These are phyloP conservation scores for Solanum medicagineum DNA, from an alignment of 257 asterid genomes.

Conservation along the genomic window DNA sequence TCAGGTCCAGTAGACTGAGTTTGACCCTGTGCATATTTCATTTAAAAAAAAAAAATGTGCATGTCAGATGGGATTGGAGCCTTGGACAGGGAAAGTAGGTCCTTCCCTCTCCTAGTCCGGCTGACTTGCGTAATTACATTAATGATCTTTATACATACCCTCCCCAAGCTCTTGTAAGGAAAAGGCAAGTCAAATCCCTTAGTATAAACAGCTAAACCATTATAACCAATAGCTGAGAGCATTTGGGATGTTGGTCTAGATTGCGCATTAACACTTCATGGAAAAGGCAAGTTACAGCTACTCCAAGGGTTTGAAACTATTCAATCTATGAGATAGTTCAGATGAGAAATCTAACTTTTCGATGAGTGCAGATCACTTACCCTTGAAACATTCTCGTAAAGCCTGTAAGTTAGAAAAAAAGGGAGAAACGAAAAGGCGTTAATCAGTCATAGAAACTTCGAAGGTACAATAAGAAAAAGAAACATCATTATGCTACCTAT, in stretches of 20 bases:
- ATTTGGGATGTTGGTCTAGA: not conserved
- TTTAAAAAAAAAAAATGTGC: not conserved
- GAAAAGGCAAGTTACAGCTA: not conserved
- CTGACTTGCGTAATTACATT: not conserved
- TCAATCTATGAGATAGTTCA: not conserved
- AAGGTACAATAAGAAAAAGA: not conserved
- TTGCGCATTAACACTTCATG: not conserved
- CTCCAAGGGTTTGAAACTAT: not conserved
- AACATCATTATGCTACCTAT: not conserved
- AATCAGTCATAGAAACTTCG: not conserved
- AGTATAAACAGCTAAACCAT: not conserved
- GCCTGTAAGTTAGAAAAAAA: conserved; percentile 26
- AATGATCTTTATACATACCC: not conserved
- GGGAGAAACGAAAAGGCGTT: not conserved
- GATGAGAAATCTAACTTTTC: not conserved
- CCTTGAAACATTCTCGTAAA: conserved; percentile 57
- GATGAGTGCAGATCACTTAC: conserved; percentile 19
- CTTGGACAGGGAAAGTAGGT: not conserved
- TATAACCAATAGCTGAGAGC: not conserved
- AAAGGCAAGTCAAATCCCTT: not conserved
- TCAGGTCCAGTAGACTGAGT: not conserved
- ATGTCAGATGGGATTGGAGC: not conserved
- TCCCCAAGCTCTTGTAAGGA: not conserved
- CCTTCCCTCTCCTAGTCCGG: not conserved
- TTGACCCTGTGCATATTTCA: not conserved